A percentile compares a stretch with the other conserved stretches of the same genome.
Evolutionary conservation across 2,329 filamentous ascomycete genomes (phyloP).

Genomic region (Cladosporium sp.): DNA sequence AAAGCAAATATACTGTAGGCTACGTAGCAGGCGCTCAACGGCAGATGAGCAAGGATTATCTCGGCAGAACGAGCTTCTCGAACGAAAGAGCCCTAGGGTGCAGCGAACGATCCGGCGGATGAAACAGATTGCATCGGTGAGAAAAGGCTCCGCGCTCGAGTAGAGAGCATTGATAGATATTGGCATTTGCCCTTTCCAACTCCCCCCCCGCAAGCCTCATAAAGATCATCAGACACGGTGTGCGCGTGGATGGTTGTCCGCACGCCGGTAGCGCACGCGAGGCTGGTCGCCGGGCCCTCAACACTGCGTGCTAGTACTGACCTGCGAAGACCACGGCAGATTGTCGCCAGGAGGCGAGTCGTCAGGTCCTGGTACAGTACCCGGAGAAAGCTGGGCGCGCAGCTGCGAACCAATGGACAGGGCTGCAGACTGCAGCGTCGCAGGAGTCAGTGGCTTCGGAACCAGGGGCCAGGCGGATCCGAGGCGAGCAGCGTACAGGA

Average conservation of each 20-base stretch:
- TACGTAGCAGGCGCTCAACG: slow-evolving; percentile 10
- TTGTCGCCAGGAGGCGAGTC: slow-evolving; percentile 2
- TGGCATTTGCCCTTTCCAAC: slow-evolving; percentile 2
- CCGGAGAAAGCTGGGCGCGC: neutral
- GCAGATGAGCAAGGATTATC: neutral
- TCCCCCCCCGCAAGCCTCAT: slow-evolving; percentile 1
- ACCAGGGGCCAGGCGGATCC: neutral
- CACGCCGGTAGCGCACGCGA: slow-evolving; percentile 11
- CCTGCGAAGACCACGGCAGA: slow-evolving; percentile 1
- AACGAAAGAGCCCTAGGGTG: neutral
- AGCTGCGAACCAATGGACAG: neutral
- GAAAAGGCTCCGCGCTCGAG: neutral
- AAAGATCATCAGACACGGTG: neutral
- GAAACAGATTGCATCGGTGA: neutral
- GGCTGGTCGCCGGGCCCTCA: slow-evolving; percentile 9
- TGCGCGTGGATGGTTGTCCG: slow-evolving; percentile 13
- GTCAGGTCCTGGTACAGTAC: neutral
- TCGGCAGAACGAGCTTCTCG: slow-evolving; percentile 20
- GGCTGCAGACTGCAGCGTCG: slow-evolving; percentile 2
- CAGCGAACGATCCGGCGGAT: slow-evolving; percentile 6
- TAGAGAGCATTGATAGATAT: neutral
- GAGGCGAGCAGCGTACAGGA: neutral
- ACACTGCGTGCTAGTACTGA: slow-evolving; percentile 8
- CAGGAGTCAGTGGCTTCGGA: neutral
- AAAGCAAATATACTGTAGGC: neutral